Evolutionary conservation across 169 alveolate genomes (phyloP), one percentile per base, ranked within the genome.

Genomic region (Fabrea salina): DNA sequence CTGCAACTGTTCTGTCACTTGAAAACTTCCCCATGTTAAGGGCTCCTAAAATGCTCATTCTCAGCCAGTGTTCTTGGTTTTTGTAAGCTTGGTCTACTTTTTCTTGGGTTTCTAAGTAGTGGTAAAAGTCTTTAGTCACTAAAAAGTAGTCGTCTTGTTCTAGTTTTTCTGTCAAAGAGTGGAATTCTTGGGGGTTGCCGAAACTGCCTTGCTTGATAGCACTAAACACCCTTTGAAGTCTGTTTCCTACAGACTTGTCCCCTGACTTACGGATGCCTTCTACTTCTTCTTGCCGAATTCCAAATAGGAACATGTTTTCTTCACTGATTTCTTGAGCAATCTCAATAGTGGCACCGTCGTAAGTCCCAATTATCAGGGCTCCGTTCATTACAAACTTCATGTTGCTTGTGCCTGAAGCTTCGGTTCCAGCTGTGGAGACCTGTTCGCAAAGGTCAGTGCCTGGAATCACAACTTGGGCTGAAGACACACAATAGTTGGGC

Each of bases 331-430:
- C 98, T 82, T 95, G 98, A 4, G 97, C 94, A 49, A 97, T 97
- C 86, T 97, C 99, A 41, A 97, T 95, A 86, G 95, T 97, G 25
- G 99, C 99, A 30, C 99, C 99, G 72, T 97, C 99, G 91, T 92
- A 91, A 39, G 99, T 97, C 27, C 99, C 99, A 44, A 97, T 82
- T 32, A 97, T 96, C 35, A 96, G 72, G 8, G 95, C 93, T 4
- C 99, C 99, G 80, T 96, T 97, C 99, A 97, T 96, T 37, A 94
- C 97, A 74, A 96, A 97, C 79, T 97, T 97, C 98, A 97, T 97
- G 90, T 95, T 95, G 25, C 97, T 89, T 8, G 98, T 97, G 5
- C 99, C 98, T 5, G 98, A 92, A 3, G 99, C 99, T 82, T 97
- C 99, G 7, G 96, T 92, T 33, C 98, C 98, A 5, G 98, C 98